Base-by-base conservation (phyloP, 177 flowering plant genomes). In the Vitis hybrid region DNA sequence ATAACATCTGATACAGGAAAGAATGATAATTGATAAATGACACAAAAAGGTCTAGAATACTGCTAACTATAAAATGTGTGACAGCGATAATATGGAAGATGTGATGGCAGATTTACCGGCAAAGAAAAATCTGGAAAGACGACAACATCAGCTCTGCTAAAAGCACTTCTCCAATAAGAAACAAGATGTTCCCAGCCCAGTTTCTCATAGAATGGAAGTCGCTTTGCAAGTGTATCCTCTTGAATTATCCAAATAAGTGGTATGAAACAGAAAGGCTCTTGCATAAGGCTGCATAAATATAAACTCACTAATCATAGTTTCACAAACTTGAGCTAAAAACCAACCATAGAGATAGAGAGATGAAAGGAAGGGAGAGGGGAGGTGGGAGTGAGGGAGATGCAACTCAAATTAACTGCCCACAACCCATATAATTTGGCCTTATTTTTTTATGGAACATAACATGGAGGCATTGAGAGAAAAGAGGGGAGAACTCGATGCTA, bases 261-360 rank as follows among this genome's bases (percentile, higher is more conserved):
- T 70, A 96, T 64, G 60, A 90, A 90, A 88, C 83, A 84, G 78
- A 96, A 96, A 55, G 99, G 99, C 79, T 96, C 99, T 93, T 90
- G 98, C 97, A 90, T 86, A 75, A 96, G 93, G 92, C 99, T 96
- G 99, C 97, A 93, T 65, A 77, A 80, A 87, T 83, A 84, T 85
- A 79, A 86, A 85, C 79, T 81, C 81, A 86, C 79, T 79, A 79
- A 77, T 66, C 78, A 80, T 65, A 79, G 72, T 39, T 1, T 39
- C 45, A 39, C 45, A 39, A 64, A 52, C 74, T 62, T 56, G 10
- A 51, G 56, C 14, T 45, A 53, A 26, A 19, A 29, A 12, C 66
- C 19, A 22, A 52, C 51, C 49, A 3, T 56, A 13, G 45, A 9
- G 11, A 60, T 18, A 12, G 5, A 29, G 1, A 31, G 13, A 22